Evolutionary conservation across 2,329 filamentous ascomycete genomes (phyloP), one percentile per base, ranked within the genome.

Genomic region (Trichoderma atrobrunneum): DNA sequence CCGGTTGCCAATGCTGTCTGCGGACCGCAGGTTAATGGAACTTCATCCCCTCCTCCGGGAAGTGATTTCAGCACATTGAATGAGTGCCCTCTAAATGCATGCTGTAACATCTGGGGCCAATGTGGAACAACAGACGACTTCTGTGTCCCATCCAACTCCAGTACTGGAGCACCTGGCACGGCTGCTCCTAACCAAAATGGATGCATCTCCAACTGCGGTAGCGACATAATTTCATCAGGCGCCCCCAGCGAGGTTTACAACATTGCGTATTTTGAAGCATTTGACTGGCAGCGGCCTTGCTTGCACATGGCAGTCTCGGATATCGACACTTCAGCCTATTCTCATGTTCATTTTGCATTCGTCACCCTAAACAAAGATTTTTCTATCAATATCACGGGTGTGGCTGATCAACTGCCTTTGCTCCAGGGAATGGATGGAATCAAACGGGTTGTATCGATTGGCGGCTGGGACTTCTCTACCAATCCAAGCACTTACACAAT

Each of bases 81-180:
- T 60, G 78, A 77, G 0, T 81, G 79, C 30, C 78, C 76, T 2
- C 72, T 80, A 0, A 78, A 79, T 5, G 75, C 76, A 10, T 80
- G 77, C 72, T 78, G 79, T 72, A 74, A 83, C 71, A 77, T 79
- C 51, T 84, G 80, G 79, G 84, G 83, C 6, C 76, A 81, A 21
- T 86, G 84, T 59, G 84, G 84, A n/a, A 80, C 78, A 7, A 82
- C 81, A 0, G 66, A 70, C 0, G 82, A 82, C 8, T 84, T 84
- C 73, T 86, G 83, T 76, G 78, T 75, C 18, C 60, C 60, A 2
- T 62, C 60, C 16, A 62, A 62, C 21, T 62, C 60, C 7, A 62
- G 60, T 34, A 62, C 60, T 32, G 60, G 60, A 5, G 60, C 60
- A 8, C 60, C 60, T 26, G 60, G 57, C 11, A 61, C 57, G 8